phyloP scores from a whole-genome alignment of 1,284 basidiomycete species.

The Naganishia sp. region DNA sequence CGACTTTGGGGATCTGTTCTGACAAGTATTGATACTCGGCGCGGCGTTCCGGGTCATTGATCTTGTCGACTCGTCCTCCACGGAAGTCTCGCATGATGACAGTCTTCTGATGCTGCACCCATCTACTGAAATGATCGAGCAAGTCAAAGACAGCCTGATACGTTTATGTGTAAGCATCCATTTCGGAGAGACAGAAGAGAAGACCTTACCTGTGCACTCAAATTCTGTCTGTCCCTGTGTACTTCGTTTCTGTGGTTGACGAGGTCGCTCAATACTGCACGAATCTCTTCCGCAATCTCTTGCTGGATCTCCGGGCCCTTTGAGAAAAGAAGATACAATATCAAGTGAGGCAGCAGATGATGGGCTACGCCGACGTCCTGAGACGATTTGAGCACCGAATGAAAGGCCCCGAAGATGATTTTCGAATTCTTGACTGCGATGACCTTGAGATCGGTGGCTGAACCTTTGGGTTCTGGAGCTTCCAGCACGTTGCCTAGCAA shows the following conservation, averaged over 20 bases:
- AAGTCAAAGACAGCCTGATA: conserved; percentile 84
- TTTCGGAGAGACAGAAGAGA: background rate
- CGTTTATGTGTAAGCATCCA: background rate
- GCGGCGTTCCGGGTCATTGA: conserved; percentile 47
- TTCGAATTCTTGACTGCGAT: conserved; percentile 56
- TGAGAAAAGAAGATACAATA: conserved; percentile 70
- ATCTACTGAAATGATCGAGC: conserved; percentile 92
- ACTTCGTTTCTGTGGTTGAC: conserved; percentile 65
- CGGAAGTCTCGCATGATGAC: conserved; percentile 42
- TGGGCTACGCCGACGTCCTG: conserved; percentile 90
- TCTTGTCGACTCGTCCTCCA: conserved; percentile 37
- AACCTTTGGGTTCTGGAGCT: conserved; percentile 12
- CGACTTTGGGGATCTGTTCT: conserved; percentile 67
- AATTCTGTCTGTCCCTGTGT: conserved; percentile 68
- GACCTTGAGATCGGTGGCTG: conserved; percentile 22
- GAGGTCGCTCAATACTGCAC: conserved; percentile 83
- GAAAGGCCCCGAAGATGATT: conserved; percentile 77
- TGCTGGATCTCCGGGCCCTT: conserved; percentile 57
- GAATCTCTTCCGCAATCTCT: conserved; percentile 73
- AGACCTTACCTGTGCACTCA: conserved; percentile 76
- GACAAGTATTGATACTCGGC: conserved; percentile 18
- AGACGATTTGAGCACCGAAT: conserved; percentile 69
- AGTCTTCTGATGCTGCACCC: conserved; percentile 66
- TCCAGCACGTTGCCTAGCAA: conserved; percentile 66
- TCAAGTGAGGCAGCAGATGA: conserved; percentile 86